Evolutionary conservation across 2,329 filamentous ascomycete genomes (phyloP), one percentile per base, ranked within the genome.

Genomic region (Aureobasidium sp.): DNA sequence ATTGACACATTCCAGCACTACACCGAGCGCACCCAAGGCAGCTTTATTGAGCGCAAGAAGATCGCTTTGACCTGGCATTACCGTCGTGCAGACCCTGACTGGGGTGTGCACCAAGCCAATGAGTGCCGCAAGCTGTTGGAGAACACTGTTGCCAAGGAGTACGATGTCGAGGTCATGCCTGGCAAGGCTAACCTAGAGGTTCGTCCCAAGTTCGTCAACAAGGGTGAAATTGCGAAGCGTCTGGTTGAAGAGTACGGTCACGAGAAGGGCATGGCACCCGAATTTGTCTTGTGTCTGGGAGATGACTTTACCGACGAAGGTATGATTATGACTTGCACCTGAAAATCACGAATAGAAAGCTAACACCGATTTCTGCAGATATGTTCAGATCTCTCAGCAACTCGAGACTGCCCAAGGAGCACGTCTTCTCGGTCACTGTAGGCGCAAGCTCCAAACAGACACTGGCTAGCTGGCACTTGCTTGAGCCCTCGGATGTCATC

Each of bases 251-350:
- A 86, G 52, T 95, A 95, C 74, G 86, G 79, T 3, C 76, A 79
- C 7, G 78, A 76, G 1, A 74, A 75, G 1, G 79, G 80, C 4
- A 79, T 85, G 56, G 82, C 83, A 59, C 84, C 92, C 0, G 91
- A 93, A 68, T 97, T 97, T 71, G 86, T 95, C 12, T 81, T 97
- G 57, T 99, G 94, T 75, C 78, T 92, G 64, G 94, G 94, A 45
- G 94, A 99, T 74, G 94, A 99, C 71, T 95, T 94, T 68, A 99
- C 94, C 6, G 94, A 99, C 72, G 94, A 99, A 82, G 93, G 96
- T 87, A 87, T 67, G 76, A 66, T 7, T 20, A 25, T 8, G 17
- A 37, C 22, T 37, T 11, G 12, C 3, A 47, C 12, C 4, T n/a
- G 3, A 20, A 8, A 5, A 31, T 1, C 5, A 31, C 34, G 17